Percentiles rank a stretch among this genome's conserved stretches.
phyloP scores from a whole-genome alignment of 2,329 filamentous ascomycete species.

The Botrytis aclada region DNA sequence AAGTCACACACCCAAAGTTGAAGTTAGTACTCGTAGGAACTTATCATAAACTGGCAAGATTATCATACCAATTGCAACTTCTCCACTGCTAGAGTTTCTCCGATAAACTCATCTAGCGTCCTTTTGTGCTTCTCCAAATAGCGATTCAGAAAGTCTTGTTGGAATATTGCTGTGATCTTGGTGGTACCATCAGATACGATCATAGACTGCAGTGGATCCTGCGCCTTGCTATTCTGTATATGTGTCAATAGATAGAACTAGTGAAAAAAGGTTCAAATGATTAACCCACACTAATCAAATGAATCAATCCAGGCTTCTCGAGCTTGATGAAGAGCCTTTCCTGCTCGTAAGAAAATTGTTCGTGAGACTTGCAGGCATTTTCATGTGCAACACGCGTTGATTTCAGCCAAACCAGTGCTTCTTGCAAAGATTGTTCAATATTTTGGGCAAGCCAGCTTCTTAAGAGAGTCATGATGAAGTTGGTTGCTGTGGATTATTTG shows the following conservation, averaged over 20 bases:
- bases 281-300: slow-evolving; percentile 10
- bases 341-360: slow-evolving; percentile 8
- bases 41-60: background rate
- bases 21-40: slow-evolving; percentile 9
- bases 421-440: slow-evolving; percentile 2
- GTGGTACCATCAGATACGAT: slow-evolving; percentile 7
- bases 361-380: background rate
- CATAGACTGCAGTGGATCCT: background rate
- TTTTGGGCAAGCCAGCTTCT: slow-evolving; percentile 10
- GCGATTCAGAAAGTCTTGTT: background rate
- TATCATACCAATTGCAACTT: slow-evolving; percentile 12
- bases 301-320: background rate
- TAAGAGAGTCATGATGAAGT: slow-evolving; percentile 1
- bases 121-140: slow-evolving; percentile 15
- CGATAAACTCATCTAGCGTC: background rate
- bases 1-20: slow-evolving; percentile 3
- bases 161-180: slow-evolving; percentile 7
- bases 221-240: background rate
- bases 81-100: background rate
- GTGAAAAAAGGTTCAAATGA: background rate
- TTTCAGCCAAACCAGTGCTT: slow-evolving; percentile 10
- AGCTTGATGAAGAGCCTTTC: slow-evolving; percentile 8
- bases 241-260: background rate
- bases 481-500: background rate
- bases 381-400: background rate